A percentile compares a stretch with the other conserved stretches of the same genome.
Evolutionary conservation across 164 flowering plant species (phyloP).

Genomic region (Vitis riparia): DNA sequence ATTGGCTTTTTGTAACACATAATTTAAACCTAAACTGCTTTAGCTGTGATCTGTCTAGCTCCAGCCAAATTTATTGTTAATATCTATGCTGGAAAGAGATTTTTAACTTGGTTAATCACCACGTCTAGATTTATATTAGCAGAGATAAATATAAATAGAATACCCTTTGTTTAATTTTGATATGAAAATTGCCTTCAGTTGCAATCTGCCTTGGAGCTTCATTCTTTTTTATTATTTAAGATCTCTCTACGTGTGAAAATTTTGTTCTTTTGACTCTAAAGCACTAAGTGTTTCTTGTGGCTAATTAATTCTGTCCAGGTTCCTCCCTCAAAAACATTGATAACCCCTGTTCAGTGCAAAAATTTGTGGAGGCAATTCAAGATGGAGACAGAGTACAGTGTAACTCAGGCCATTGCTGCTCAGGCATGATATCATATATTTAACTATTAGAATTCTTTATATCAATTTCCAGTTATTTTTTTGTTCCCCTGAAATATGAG

Average conservation of each 20-base stretch:
- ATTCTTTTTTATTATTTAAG: too few relatives aligned
- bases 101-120: too few relatives aligned
- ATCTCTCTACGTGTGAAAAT: background rate
- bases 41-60: too few relatives aligned
- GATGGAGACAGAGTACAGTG: conserved; percentile 80
- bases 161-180: too few relatives aligned
- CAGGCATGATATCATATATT: conserved; percentile 45
- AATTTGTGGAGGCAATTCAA: conserved; percentile 90
- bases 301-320: conserved; percentile 39
- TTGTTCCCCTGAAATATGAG: background rate
- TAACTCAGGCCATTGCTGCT: conserved; percentile 86
- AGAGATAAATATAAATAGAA: too few relatives aligned
- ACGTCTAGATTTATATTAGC: too few relatives aligned
- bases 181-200: too few relatives aligned
- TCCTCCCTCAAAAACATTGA: conserved; percentile 60
- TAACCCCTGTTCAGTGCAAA: conserved; percentile 93
- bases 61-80: too few relatives aligned
- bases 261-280: background rate
- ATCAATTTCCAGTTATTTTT: background rate
- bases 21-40: background rate
- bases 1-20: background rate
- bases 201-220: too few relatives aligned
- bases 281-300: background rate
- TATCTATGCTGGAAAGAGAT: too few relatives aligned
- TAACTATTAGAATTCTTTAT: background rate